A percentile compares a stretch with the other conserved stretches of the same genome.
Evolutionary conservation across 257 asterid species (phyloP).

Genomic region (Nicotiana noctiflora): DNA sequence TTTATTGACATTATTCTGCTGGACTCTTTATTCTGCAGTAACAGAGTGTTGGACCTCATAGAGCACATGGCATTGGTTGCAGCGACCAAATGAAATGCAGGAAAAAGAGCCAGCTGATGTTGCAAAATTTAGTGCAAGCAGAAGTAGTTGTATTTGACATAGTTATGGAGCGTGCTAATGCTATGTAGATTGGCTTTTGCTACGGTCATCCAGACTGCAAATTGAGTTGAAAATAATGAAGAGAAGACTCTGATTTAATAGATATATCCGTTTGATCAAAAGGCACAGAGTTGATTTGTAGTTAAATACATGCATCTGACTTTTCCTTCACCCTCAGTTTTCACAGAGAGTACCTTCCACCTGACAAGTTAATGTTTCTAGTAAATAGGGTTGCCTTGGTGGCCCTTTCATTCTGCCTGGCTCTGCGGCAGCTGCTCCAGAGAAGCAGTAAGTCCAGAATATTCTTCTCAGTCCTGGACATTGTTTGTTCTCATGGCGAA

Average conservation of each 20-base stretch:
- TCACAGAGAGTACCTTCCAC: neutral
- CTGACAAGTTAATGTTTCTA: neutral
- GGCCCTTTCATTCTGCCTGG: neutral
- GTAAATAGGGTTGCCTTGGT: neutral
- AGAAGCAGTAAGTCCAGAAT: neutral
- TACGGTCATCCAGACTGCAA: neutral
- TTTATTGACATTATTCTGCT: neutral
- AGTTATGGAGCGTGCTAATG: neutral
- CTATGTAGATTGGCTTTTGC: neutral
- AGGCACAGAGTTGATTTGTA: neutral
- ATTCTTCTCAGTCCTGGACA: neutral
- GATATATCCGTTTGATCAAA: neutral
- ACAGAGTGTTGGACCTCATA: conserved; percentile 80
- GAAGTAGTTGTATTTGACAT: neutral
- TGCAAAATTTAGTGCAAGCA: neutral
- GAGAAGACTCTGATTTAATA: neutral
- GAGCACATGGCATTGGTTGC: conserved; percentile 93
- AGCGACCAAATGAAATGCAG: conserved; percentile 38
- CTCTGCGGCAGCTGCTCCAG: neutral
- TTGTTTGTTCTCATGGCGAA: neutral
- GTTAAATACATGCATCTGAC: neutral
- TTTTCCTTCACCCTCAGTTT: neutral
- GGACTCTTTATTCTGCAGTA: conserved; percentile 30
- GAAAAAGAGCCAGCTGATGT: neutral
- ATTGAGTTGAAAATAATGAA: neutral